Evolutionary conservation across 345 rosid species (phyloP), one percentile per base, ranked within the genome.

Genomic region (Trapa incisa): DNA sequence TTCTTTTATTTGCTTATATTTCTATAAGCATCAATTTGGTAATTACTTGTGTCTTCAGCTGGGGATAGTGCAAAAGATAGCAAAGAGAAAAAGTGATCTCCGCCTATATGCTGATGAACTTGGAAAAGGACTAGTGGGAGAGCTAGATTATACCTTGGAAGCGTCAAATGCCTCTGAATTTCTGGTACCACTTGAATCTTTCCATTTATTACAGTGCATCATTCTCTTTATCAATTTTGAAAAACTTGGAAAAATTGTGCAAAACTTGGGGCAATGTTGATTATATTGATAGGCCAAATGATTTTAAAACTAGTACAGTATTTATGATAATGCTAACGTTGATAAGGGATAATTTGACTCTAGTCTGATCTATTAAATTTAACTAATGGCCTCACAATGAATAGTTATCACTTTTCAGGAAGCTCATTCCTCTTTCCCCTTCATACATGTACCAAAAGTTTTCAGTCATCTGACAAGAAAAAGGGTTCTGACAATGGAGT

Each of bases 21-120:
- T 57, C 29, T 9, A 35, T 58, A 4, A 58, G 63, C 35, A 42
- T 17, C 52, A 39, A 4, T 17, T n/a, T 36, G 12, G 65, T 66
- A 70, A 60, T 67, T 68, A 29, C 50, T 70, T 73, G 67, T 63
- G 43, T 56, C 77, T 80, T 72, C 83, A 92, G 98, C 77, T 92
- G 67, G 98, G 96, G 29, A 67, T 92, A 66, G 47, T 92, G 79
- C 91, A 89, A 84, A 92, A 86, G 81, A 77, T 92, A 71, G 89
- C 91, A 32, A 92, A 88, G 79, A 83, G 96, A 74, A 87, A 88
- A 78, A 84, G 66, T 77, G 96, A 92, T 72, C 89, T 83, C 77
- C 87, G 96, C 56, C 81, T 88, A 32, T 92, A 92, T 76, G 98
- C 96, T 68, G 98, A 92, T 80, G 98, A 92, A 80, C 91, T 92